These are phyloP conservation scores for Friedmanniomyces simplex DNA, from an alignment of 495 filamentous ascomycete species.

Conservation along the genomic window DNA sequence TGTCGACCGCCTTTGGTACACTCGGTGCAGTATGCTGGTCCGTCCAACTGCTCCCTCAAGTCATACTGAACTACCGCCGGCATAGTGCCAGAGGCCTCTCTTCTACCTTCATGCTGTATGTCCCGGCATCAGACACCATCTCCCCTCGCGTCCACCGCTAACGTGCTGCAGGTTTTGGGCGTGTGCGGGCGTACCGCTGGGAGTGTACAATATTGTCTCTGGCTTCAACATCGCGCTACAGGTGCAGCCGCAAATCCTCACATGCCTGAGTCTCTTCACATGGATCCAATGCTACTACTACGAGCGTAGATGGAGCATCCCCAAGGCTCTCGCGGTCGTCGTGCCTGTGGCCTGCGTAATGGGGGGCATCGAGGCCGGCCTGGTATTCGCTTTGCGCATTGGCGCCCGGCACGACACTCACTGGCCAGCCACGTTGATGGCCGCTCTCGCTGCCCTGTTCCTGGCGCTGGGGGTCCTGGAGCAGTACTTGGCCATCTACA, in stretches of 20 bases:
- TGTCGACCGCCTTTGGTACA: conserved; percentile 49
- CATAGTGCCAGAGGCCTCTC: conserved; percentile 51
- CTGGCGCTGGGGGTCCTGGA: conserved; percentile 44
- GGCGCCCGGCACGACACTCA: conserved; percentile 29
- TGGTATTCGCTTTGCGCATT: conserved; percentile 42
- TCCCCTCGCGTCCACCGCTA: neutral
- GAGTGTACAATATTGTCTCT: conserved; percentile 54
- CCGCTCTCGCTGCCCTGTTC: conserved; percentile 45
- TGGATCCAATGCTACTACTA: conserved; percentile 59
- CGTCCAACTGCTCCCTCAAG: conserved; percentile 53
- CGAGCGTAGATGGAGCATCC: conserved; percentile 42
- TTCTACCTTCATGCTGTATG: conserved; percentile 51
- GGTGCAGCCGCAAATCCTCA: conserved; percentile 54
- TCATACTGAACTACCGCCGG: conserved; percentile 51
- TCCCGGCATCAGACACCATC: neutral
- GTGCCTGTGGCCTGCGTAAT: conserved; percentile 34
- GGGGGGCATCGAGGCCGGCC: conserved; percentile 40
- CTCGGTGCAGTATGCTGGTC: conserved; percentile 50
- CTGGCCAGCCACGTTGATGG: conserved; percentile 52
- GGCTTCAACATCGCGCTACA: conserved; percentile 50
- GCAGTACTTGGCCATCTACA: conserved; percentile 52
- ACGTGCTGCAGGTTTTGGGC: conserved; percentile 41
- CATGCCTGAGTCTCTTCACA: conserved; percentile 48
- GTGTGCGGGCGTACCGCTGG: conserved; percentile 50
- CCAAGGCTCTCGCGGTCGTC: conserved; percentile 36